phyloP scores from a whole-genome alignment of 192 early-diverging fungal genomes.

The Backusella macrospora region DNA sequence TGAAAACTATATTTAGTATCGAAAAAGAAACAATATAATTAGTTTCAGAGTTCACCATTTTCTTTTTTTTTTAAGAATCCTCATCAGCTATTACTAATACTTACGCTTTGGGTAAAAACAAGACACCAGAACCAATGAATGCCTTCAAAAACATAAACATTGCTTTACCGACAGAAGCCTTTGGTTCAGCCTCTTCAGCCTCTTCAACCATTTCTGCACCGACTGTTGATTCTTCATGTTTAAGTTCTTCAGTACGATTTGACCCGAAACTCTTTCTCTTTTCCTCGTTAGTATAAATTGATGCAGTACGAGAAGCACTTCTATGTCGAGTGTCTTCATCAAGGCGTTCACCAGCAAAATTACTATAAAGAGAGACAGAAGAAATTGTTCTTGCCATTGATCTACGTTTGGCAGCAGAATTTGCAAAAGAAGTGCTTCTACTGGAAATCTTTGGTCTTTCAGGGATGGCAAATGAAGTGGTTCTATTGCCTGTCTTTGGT shows the following conservation, averaged over 20 bases:
- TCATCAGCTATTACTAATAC: background rate
- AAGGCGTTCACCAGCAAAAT: constrained; percentile 38
- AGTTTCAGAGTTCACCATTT: background rate
- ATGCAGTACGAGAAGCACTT: background rate
- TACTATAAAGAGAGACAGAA: constrained; percentile 31
- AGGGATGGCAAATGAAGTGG: background rate
- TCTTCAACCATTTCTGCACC: constrained; percentile 8
- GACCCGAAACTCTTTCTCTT: constrained; percentile 19
- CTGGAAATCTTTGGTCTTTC: constrained; percentile 16
- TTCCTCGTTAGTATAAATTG: constrained; percentile 6
- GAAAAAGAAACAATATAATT: background rate
- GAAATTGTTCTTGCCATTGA: constrained; percentile 34
- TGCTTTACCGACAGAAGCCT: constrained; percentile 57
- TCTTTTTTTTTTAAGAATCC: constrained; percentile 3
- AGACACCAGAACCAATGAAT: constrained; percentile 62
- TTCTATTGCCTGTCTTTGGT: constrained; percentile 4
- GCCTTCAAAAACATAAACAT: constrained; percentile 68
- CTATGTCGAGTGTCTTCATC: background rate
- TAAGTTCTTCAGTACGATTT: background rate
- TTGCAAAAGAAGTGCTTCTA: constrained; percentile 27
- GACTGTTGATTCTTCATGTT: constrained; percentile 11
- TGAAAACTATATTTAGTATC: constrained; percentile 37
- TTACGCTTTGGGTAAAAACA: constrained; percentile 63
- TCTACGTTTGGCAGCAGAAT: constrained; percentile 8
- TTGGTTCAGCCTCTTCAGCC: constrained; percentile 25